Conservation (phyloP, 2,329 filamentous ascomycete species). For the Colletotrichum musae region DNA sequence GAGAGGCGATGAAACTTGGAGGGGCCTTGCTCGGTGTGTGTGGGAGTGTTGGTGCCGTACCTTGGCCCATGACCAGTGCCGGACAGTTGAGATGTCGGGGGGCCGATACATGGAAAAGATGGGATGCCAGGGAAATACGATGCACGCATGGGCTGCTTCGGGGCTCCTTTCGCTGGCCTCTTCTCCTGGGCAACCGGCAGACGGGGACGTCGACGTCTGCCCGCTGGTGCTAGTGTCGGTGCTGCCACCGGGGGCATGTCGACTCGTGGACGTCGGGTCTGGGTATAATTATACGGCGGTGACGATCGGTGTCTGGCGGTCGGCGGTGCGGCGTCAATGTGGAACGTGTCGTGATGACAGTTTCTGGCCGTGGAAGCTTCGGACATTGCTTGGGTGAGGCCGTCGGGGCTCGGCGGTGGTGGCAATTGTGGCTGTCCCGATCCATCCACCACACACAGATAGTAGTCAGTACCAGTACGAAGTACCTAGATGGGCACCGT, state of each 20-base stretch:
- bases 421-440: constrained; percentile 27
- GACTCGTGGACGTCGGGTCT: constrained; percentile 30
- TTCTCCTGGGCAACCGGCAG: too few species aligned
- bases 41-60: constrained; percentile 1
- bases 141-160: constrained; percentile 26
- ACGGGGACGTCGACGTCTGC: background rate
- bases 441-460: constrained; percentile 4
- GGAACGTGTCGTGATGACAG: background rate
- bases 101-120: constrained; percentile 26
- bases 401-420: constrained; percentile 38
- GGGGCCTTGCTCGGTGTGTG: background rate
- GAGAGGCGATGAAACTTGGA: constrained; percentile 15
- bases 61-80: constrained; percentile 14
- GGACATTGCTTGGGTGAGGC: constrained; percentile 35
- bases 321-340: constrained; percentile 15
- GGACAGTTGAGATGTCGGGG: constrained; percentile 17
- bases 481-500: background rate
- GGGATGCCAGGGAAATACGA: constrained; percentile 20
- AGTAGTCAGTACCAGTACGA: background rate
- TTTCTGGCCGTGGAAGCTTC: constrained; percentile 16
- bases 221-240: background rate
- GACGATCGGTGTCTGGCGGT: constrained; percentile 31
- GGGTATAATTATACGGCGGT: constrained; percentile 30
- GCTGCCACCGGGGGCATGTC: constrained; percentile 7
- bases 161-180: constrained; percentile 5